Base-by-base conservation (phyloP, 2,329 filamentous ascomycete species). In the Alternaria ethzedia region DNA sequence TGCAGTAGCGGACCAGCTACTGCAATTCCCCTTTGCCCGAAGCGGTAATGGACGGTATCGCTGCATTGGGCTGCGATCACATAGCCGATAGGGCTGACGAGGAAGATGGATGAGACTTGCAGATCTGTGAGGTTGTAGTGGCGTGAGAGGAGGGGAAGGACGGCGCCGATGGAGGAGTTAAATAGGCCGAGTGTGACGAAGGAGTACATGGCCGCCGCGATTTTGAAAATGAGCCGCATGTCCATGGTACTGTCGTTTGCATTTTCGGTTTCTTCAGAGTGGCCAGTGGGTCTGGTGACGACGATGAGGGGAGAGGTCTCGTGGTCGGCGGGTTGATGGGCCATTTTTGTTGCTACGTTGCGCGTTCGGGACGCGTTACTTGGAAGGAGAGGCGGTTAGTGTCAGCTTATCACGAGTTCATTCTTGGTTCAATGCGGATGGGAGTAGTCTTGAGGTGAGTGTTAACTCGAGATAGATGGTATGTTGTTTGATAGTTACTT, bases 201-300 rank as follows among this genome's bases (percentile, higher is more conserved):
- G 7, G 83, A 84, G 80, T 83, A 88, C 75, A 89, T 89, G 0
- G 86, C 84, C 0, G 87, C 83, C 2, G 81, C 77, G 1, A 87
- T 79, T 10, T 84, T 83, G 65, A 80, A 54, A 1, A 52, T 11
- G 8, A 70, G 59, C 6, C 41, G 43, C 7, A 9, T 8, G 1
- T 61, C 20, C 57, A 61, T 58, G 6, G 49, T 50, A 8, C 32
- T 25, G 12, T 25, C 25, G 1, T 30, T 15, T 9, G 12, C 12
- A 9, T 26, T 20, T 10, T 21, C n/a, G 11, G 4, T 12, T 4
- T 25, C 26, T 26, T 23, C 11, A 6, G 12, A 25, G 26, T 28
- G 46, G 4, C 13, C 8, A 12, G 23, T 10, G 15, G 28, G n/a
- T 5, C 36, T 36, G 11, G 17, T 32, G 32, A 43, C 44, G 23